Evolutionary conservation across 1,284 basidiomycete species (phyloP).

Genomic region (Lentinus polychrous): DNA sequence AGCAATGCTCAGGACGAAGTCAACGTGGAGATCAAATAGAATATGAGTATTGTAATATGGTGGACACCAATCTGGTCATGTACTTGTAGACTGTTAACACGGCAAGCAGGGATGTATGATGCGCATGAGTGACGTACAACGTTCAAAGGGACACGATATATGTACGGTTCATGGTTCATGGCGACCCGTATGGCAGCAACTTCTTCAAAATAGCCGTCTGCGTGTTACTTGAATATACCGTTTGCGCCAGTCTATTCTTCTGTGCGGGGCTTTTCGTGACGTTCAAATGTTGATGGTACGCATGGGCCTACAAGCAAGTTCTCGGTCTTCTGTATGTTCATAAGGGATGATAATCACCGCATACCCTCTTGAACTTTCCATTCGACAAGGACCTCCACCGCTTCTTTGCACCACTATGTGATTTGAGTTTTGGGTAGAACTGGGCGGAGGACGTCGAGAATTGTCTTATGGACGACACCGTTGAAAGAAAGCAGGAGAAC

Average conservation of each 20-base stretch:
- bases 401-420: constrained; percentile 77
- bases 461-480: constrained; percentile 23
- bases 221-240: constrained; percentile 54
- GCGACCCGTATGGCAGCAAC: constrained; percentile 59
- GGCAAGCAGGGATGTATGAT: neutral
- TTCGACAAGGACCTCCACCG: constrained; percentile 65
- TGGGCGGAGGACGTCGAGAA: constrained; percentile 28
- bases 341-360: constrained; percentile 18
- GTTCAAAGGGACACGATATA: neutral
- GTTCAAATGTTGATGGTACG: constrained; percentile 67
- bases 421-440: constrained; percentile 56
- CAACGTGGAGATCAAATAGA: constrained; percentile 18
- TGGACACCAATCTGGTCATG: neutral
- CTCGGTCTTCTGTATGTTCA: constrained; percentile 3
- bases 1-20: constrained; percentile 28
- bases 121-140: neutral
- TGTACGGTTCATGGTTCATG: constrained; percentile 5
- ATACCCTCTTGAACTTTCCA: constrained; percentile 72
- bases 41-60: too few relatives aligned
- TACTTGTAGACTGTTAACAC: neutral
- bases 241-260: constrained; percentile 60
- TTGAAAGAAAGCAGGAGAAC: constrained; percentile 15
- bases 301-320: constrained; percentile 44
- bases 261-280: constrained; percentile 55
- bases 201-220: constrained; percentile 64